A percentile compares a stretch with the other conserved stretches of the same genome.
These are phyloP conservation scores for Russula dissimulans DNA, from an alignment of 768 basidiomycete genomes.

Conservation along the genomic window DNA sequence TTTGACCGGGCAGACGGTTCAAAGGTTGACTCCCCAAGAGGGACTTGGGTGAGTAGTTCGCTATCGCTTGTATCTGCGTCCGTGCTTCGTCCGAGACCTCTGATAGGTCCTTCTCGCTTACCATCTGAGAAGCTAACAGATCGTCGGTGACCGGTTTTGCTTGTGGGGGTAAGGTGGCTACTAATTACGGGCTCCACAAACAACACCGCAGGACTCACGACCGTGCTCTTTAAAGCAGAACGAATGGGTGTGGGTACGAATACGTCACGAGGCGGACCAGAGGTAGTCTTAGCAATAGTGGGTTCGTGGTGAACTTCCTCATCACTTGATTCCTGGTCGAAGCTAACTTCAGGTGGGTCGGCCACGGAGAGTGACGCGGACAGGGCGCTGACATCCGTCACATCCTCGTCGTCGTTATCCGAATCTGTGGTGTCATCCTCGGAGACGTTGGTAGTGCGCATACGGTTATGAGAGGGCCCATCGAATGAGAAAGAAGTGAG, in stretches of 20 bases:
- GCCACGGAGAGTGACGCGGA: conserved; percentile 19
- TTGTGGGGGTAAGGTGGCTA: conserved; percentile 48
- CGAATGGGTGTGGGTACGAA: conserved; percentile 30
- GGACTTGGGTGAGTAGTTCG: conserved; percentile 18
- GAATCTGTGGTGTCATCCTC: conserved; percentile 35
- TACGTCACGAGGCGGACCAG: conserved; percentile 5
- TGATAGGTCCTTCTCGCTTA: conserved; percentile 79
- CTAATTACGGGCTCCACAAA: conserved; percentile 43
- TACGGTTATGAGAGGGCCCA: conserved; percentile 41
- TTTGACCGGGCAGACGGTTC: conserved; percentile 63
- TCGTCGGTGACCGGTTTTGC: conserved; percentile 46
- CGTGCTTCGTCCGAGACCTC: conserved; percentile 41
- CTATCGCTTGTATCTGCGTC: conserved; percentile 31
- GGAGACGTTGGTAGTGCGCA: conserved; percentile 20
- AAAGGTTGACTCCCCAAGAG: conserved; percentile 23
- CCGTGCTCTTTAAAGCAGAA: conserved; percentile 36
- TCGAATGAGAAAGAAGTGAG: conserved; percentile 69
- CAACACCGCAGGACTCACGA: conserved; percentile 47
- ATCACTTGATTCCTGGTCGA: conserved; percentile 14
- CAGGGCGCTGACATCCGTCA: conserved; percentile 21
- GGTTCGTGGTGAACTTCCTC: conserved; percentile 9
- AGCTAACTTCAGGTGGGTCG: not conserved
- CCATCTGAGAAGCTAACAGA: conserved; percentile 98
- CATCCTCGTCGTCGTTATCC: conserved; percentile 22
- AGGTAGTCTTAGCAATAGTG: conserved; percentile 11